Conservation (phyloP, 2,329 filamentous ascomycete genomes). For the Kalmusia sp. region DNA sequence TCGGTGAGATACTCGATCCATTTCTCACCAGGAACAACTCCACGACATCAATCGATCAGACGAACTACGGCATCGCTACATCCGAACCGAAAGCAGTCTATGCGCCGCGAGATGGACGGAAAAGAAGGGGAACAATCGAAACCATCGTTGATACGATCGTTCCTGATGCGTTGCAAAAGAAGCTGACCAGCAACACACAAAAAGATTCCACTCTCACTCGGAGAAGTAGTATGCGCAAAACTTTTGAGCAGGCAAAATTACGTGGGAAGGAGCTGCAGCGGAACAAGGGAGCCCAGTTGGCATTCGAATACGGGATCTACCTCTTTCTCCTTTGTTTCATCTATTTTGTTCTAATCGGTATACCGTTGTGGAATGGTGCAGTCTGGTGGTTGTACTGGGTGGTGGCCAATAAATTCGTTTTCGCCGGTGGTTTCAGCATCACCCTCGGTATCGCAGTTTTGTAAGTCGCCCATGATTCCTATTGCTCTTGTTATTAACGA, state of each 20-base stretch:
- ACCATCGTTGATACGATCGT: constrained; percentile 25
- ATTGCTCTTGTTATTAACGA: constrained; percentile 2
- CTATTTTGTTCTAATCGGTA: constrained; percentile 56
- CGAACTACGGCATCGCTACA: too few species aligned
- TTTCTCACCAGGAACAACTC: constrained; percentile 11
- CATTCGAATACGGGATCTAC: constrained; percentile 51
- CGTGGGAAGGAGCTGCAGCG: constrained; percentile 32
- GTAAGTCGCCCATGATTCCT: constrained; percentile 31
- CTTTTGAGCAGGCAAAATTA: constrained; percentile 33
- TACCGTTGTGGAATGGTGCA: constrained; percentile 55
- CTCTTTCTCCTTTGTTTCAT: constrained; percentile 45
- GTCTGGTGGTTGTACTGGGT: constrained; percentile 54
- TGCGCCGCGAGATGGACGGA: constrained; percentile 11
- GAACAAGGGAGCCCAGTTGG: constrained; percentile 42
- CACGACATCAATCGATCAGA: constrained; percentile 11
- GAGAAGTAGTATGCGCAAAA: constrained; percentile 23
- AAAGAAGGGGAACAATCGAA: constrained; percentile 22
- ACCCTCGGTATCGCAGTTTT: constrained; percentile 46
- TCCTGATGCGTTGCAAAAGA: constrained; percentile 21
- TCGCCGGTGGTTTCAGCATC: constrained; percentile 52
- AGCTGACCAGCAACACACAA: constrained; percentile 21
- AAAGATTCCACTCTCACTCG: constrained; percentile 20
- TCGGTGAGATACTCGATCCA: background rate
- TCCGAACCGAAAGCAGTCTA: constrained; percentile 4
- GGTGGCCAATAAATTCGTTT: constrained; percentile 49